phyloP scores from a whole-genome alignment of 2,329 filamentous ascomycete species.

The Colletotrichum cordylinicola region DNA sequence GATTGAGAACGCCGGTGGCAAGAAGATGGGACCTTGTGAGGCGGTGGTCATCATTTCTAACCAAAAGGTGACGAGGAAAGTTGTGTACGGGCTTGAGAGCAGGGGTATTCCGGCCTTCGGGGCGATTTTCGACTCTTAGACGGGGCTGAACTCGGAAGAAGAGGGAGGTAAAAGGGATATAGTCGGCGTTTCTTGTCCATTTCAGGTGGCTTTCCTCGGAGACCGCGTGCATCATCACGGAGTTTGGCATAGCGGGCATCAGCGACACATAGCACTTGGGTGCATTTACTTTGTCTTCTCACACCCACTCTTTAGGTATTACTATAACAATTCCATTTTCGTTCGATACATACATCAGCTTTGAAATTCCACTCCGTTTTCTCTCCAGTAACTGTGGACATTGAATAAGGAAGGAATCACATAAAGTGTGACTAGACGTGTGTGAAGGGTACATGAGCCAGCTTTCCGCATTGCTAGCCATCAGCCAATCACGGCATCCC shows the following conservation, averaged over 20 bases:
- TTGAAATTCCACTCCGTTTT: accelerated
- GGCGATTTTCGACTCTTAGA: constrained; percentile 70
- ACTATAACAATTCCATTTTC: neutral
- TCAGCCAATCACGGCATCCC: neutral
- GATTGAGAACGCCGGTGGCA: neutral
- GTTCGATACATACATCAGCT: neutral
- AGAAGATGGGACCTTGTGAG: constrained; percentile 57
- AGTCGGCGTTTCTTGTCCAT: neutral
- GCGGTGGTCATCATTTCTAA: constrained; percentile 79
- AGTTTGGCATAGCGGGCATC: neutral
- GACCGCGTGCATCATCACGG: neutral
- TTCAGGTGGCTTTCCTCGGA: neutral
- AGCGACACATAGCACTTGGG: neutral
- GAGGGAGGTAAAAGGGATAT: neutral
- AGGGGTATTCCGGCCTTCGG: constrained; percentile 73
- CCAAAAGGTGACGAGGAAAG: constrained; percentile 67
- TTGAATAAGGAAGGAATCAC: accelerated
- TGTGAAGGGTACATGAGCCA: accelerated
- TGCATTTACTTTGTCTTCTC: neutral
- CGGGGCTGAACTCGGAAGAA: neutral
- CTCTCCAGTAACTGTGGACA: accelerated
- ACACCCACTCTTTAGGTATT: neutral
- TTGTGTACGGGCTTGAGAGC: constrained; percentile 73
- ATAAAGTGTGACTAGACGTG: neutral
- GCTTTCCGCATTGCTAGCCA: accelerated